Evolutionary conservation across 495 filamentous ascomycete species (phyloP).

Genomic region (Glarea lozoyensis): DNA sequence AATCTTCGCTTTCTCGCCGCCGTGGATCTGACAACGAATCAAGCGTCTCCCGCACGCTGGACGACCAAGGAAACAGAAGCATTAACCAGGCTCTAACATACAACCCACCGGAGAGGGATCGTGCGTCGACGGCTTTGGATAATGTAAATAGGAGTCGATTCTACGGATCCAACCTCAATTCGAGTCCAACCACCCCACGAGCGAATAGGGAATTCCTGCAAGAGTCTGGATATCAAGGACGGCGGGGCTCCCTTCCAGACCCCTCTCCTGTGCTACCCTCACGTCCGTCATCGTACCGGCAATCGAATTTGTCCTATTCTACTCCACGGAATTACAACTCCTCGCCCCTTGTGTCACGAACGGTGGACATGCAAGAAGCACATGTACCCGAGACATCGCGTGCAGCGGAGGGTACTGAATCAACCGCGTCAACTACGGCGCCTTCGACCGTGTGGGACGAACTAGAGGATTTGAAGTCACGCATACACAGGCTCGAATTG

Average conservation of each 20-base stretch:
- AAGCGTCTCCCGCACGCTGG: conserved; percentile 7
- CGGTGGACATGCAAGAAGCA: conserved; percentile 19
- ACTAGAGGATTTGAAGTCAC: conserved; percentile 88
- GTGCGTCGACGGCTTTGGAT: conserved; percentile 36
- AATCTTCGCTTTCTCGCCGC: conserved; percentile 8
- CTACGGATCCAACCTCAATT: conserved; percentile 28
- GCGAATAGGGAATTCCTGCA: conserved; percentile 32
- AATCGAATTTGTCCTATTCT: conserved; percentile 46
- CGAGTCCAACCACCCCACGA: conserved; percentile 37
- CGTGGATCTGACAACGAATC: conserved; percentile 17
- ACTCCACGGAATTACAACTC: conserved; percentile 43
- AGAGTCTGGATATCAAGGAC: conserved; percentile 35
- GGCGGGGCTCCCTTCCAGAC: conserved; percentile 32
- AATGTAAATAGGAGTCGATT: conserved; percentile 34
- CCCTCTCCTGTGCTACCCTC: conserved; percentile 5
- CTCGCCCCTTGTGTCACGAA: conserved; percentile 45
- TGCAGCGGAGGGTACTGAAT: conserved; percentile 59
- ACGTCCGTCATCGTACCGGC: conserved; percentile 18
- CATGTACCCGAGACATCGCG: conserved; percentile 39
- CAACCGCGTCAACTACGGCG: conserved; percentile 75
- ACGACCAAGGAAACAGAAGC: conserved; percentile 13
- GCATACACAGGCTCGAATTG: conserved; percentile 85
- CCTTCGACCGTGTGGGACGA: conserved; percentile 97
- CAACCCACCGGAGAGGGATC: conserved; percentile 28
- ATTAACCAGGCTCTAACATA: conserved; percentile 26